Percentiles rank a stretch among this genome's conserved stretches.
Evolutionary conservation across 2,329 filamentous ascomycete genomes (phyloP).

Genomic region (Fulvia fulva): DNA sequence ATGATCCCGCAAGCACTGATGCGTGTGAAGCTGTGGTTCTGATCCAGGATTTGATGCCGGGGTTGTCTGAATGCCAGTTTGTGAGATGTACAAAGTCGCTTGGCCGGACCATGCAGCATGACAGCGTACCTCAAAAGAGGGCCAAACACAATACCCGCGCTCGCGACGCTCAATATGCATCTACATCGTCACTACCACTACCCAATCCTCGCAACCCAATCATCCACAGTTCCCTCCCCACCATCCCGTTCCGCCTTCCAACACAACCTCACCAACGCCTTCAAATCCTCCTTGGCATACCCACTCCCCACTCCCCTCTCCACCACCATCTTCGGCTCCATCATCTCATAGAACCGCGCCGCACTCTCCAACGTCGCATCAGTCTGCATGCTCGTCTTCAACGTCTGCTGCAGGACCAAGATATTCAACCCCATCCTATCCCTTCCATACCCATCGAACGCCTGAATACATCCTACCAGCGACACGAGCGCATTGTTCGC

Average conservation of each 20-base stretch:
- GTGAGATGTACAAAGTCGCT: too few species aligned
- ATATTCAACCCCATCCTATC: conserved; percentile 92
- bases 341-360: conserved; percentile 65
- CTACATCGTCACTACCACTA: background rate
- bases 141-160: too few species aligned
- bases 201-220: conserved; percentile 20
- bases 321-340: conserved; percentile 47
- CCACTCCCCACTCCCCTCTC: conserved; percentile 26
- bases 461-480: conserved; percentile 66
- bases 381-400: conserved; percentile 78
- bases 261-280: conserved; percentile 39
- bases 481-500: conserved; percentile 73
- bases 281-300: conserved; percentile 39
- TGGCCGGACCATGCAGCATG: too few species aligned
- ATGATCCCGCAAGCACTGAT: too few species aligned
- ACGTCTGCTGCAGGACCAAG: conserved; percentile 89
- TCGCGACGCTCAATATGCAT: background rate
- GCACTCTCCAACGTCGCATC: conserved; percentile 61
- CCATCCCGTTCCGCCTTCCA: conserved; percentile 26
- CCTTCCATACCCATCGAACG: conserved; percentile 80
- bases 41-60: too few species aligned
- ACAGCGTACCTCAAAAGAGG: too few species aligned
- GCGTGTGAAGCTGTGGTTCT: too few species aligned
- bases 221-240: conserved; percentile 19
- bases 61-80: too few species aligned